Conservation (phyloP, 2,329 filamentous ascomycete species). For the Clarireedia hainanense region DNA sequence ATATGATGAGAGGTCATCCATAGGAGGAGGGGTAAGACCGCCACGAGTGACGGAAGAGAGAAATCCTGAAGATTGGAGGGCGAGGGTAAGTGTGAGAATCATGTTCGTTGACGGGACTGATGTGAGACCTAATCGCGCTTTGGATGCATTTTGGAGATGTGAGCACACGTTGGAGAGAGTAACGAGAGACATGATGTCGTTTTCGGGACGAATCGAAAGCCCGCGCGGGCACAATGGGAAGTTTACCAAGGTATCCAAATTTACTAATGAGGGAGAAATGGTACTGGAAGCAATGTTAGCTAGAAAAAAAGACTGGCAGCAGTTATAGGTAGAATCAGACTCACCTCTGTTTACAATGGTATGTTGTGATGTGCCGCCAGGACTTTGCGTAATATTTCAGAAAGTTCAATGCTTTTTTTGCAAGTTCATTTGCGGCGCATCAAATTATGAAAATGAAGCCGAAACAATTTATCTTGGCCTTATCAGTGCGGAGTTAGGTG, state of each 20-base stretch:
- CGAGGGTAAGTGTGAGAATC: constrained; percentile 54
- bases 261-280: not conserved
- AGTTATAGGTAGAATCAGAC: no score
- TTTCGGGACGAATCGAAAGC: constrained; percentile 9
- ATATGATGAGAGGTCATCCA: constrained; percentile 39
- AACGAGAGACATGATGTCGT: constrained; percentile 56
- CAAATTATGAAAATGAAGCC: not conserved
- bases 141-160: constrained; percentile 66
- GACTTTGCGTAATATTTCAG: not conserved
- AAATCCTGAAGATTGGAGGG: constrained; percentile 62
- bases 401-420: not conserved
- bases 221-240: constrained; percentile 20
- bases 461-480: constrained; percentile 10
- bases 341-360: no score
- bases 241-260: constrained; percentile 2
- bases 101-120: constrained; percentile 61
- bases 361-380: not conserved
- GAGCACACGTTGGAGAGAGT: constrained; percentile 64
- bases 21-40: constrained; percentile 47
- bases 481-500: constrained; percentile 7
- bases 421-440: not conserved
- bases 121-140: constrained; percentile 59
- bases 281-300: not conserved
- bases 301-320: not conserved
- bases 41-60: constrained; percentile 59